phyloP scores from a whole-genome alignment of 2,329 filamentous ascomycete genomes.

The Rhynchosporium graminicola region DNA sequence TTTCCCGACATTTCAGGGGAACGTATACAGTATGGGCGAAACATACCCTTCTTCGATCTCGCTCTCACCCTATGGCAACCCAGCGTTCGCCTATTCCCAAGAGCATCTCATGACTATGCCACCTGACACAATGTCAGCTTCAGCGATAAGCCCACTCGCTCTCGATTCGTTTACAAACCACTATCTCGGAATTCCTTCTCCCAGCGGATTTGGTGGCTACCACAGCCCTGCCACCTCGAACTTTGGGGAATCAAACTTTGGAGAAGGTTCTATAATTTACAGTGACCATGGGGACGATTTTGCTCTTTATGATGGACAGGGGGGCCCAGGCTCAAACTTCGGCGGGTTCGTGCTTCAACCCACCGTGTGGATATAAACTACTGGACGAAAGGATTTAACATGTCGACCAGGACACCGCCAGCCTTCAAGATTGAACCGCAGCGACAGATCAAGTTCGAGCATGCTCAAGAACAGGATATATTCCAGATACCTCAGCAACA shows the following conservation, averaged over 20 bases:
- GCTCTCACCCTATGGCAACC: constrained; percentile 57
- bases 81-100: constrained; percentile 64
- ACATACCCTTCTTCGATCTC: constrained; percentile 47
- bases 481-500: constrained; percentile 22
- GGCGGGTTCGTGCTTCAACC: constrained; percentile 43
- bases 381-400: constrained; percentile 41
- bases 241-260: constrained; percentile 62
- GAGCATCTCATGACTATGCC: constrained; percentile 61
- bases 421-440: constrained; percentile 37
- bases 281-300: constrained; percentile 60
- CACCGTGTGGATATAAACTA: constrained; percentile 41
- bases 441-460: constrained; percentile 18
- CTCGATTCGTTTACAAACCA: constrained; percentile 57
- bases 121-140: constrained; percentile 49
- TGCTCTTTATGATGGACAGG: constrained; percentile 40
- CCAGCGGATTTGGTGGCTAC: constrained; percentile 53
- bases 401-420: constrained; percentile 39
- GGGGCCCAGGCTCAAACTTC: constrained; percentile 38
- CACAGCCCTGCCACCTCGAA: constrained; percentile 64
- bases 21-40: constrained; percentile 54
- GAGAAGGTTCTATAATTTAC: constrained; percentile 62
- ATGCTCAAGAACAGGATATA: constrained; percentile 23
- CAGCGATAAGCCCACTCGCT: constrained; percentile 55
- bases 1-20: constrained; percentile 60
- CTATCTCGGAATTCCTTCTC: constrained; percentile 65